Evolutionary conservation across 306 rosid species (phyloP).

Genomic region (Acmispon strigosus): DNA sequence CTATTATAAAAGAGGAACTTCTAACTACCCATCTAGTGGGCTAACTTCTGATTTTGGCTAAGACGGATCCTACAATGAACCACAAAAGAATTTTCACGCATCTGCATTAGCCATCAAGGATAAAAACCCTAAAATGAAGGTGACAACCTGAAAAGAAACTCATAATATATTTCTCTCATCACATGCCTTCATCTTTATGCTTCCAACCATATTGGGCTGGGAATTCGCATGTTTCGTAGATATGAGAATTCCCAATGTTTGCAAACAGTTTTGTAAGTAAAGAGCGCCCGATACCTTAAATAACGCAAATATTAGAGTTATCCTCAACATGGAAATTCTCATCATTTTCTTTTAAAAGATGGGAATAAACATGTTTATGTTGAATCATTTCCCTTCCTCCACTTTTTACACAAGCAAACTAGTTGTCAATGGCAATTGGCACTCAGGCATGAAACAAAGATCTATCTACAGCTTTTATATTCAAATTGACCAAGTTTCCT

Average conservation of each 20-base stretch:
- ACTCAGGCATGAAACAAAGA: constrained; percentile 31
- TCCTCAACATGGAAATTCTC: too few relatives aligned
- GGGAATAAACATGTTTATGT: not conserved
- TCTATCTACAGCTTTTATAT: constrained; percentile 26
- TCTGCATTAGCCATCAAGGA: too few relatives aligned
- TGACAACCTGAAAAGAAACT: constrained; percentile 74
- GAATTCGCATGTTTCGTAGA: constrained; percentile 33
- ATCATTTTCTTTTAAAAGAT: too few relatives aligned
- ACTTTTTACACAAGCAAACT: constrained; percentile 20
- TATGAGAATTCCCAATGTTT: constrained; percentile 29
- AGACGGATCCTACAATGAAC: constrained; percentile 55
- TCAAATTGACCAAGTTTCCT: constrained; percentile 20
- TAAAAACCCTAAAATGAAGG: not conserved
- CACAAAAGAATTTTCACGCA: not conserved
- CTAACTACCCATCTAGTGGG: constrained; percentile 55
- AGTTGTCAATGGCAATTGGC: constrained; percentile 28
- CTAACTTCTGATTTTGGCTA: constrained; percentile 62
- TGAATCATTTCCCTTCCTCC: not conserved
- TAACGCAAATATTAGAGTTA: too few relatives aligned
- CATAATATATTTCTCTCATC: constrained; percentile 56
- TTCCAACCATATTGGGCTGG: constrained; percentile 30
- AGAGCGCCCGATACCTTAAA: too few relatives aligned
- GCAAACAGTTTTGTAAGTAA: too few relatives aligned
- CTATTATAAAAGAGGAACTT: constrained; percentile 61
- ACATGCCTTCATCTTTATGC: constrained; percentile 44